Percentiles rank a stretch among this genome's conserved stretches.
Conservation (phyloP, 306 rosid genomes). For the Acmispon strigosus region DNA sequence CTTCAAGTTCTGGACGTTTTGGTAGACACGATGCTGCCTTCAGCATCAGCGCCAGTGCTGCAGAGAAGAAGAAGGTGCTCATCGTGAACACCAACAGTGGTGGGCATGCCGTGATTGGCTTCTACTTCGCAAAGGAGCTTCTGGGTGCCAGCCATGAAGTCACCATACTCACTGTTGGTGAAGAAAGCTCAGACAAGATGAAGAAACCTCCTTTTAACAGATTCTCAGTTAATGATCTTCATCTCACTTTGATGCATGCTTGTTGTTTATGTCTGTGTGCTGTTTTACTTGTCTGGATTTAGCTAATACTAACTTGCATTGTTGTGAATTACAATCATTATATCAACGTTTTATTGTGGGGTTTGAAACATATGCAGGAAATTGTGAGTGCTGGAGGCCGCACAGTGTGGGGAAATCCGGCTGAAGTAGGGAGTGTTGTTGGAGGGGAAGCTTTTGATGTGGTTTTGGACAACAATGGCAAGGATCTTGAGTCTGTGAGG, state of each 20-base stretch:
- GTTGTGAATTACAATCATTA: neutral
- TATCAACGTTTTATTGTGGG: neutral
- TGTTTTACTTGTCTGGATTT: neutral
- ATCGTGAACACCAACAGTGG: slow-evolving; percentile 80
- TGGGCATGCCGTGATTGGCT: slow-evolving; percentile 85
- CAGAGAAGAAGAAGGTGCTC: slow-evolving; percentile 66
- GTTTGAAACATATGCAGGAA: slow-evolving; percentile 45
- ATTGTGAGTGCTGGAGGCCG: slow-evolving; percentile 79
- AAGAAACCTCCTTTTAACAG: slow-evolving; percentile 86
- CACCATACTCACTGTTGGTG: slow-evolving; percentile 81
- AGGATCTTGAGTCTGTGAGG: slow-evolving; percentile 81
- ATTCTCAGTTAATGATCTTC: slow-evolving; percentile 51
- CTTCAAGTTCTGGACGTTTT: slow-evolving; percentile 30
- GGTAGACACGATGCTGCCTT: slow-evolving; percentile 23
- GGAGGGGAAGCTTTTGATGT: slow-evolving; percentile 74
- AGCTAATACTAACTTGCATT: neutral
- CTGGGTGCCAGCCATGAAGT: slow-evolving; percentile 71
- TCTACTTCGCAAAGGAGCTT: slow-evolving; percentile 84
- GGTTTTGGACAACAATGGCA: slow-evolving; percentile 94
- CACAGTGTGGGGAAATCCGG: slow-evolving; percentile 81
- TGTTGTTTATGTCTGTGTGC: neutral
- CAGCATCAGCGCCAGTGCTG: slow-evolving; percentile 40
- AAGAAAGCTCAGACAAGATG: slow-evolving; percentile 79
- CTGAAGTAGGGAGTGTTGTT: slow-evolving; percentile 55
- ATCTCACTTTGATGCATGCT: neutral